Conservation (phyloP, 192 early-diverging fungal genomes). For the Phycomyces blakesleeanus region DNA sequence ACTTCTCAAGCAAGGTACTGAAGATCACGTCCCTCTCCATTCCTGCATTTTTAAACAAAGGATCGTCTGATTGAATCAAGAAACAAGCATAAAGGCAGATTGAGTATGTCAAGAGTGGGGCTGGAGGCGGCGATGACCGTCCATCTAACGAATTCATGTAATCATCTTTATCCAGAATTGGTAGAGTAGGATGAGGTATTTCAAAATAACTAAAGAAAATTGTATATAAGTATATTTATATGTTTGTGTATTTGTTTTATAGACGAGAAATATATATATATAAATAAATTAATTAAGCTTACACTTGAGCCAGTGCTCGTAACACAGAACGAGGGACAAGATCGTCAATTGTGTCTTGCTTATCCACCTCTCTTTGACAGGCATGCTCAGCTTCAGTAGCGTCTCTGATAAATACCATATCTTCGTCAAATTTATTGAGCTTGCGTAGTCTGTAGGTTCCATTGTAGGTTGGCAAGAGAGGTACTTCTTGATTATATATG, state of each 20-base stretch:
- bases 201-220: constrained; percentile 17
- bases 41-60: constrained; percentile 10
- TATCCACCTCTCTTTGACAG: not conserved
- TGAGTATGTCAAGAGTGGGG: constrained; percentile 20
- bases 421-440: constrained; percentile 21
- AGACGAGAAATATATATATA: too few species aligned
- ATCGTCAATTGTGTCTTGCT: constrained; percentile 7
- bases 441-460: constrained; percentile 19
- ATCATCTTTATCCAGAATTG: constrained; percentile 18
- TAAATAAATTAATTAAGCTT: too few species aligned
- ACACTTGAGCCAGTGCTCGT: constrained; percentile 8
- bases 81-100: constrained; percentile 22
- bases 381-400: constrained; percentile 12
- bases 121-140: not conserved
- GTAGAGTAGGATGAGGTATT: constrained; percentile 14
- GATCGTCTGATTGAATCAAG: constrained; percentile 5
- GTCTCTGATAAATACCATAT: constrained; percentile 30
- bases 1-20: constrained; percentile 8
- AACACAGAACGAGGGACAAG: constrained; percentile 11
- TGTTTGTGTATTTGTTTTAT: too few species aligned
- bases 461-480: not conserved
- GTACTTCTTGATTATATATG: not conserved
- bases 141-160: constrained; percentile 20
- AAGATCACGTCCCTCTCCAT: constrained; percentile 11
- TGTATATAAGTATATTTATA: not conserved